A percentile compares a stretch with the other conserved stretches of the same genome.
Conservation (phyloP, 768 basidiomycete genomes). For the Russula abietina region DNA sequence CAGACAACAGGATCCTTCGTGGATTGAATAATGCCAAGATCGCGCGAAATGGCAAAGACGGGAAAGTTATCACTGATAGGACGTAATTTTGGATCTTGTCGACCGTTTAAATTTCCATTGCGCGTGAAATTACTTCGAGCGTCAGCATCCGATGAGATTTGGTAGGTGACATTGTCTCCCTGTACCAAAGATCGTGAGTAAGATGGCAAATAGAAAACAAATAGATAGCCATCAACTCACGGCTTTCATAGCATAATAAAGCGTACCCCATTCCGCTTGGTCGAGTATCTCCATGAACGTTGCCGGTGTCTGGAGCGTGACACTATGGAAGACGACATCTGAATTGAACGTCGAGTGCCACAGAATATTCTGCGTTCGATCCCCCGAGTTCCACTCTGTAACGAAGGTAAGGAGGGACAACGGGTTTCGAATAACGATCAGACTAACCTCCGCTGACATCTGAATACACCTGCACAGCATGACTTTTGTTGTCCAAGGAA, state of each 20-base stretch:
- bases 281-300: constrained; percentile 13
- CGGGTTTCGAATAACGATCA: background rate
- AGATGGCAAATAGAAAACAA: background rate
- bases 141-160: background rate
- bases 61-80: constrained; percentile 20
- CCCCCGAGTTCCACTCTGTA: constrained; percentile 27
- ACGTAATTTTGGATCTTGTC: background rate
- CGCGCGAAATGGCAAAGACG: constrained; percentile 28
- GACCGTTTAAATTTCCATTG: constrained; percentile 22
- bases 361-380: constrained; percentile 6
- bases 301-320: constrained; percentile 3
- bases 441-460: constrained; percentile 36
- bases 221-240: constrained; percentile 9
- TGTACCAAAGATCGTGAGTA: background rate
- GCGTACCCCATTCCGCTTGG: constrained; percentile 25
- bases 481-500: constrained; percentile 27
- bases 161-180: constrained; percentile 17
- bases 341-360: constrained; percentile 5
- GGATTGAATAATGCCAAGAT: constrained; percentile 28
- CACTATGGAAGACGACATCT: constrained; percentile 20
- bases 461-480: constrained; percentile 32
- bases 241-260: constrained; percentile 19
- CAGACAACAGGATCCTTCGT: constrained; percentile 28
- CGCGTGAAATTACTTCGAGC: constrained; percentile 23
- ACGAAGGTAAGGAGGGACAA: background rate